Conservation (phyloP, 495 filamentous ascomycete species). For the Annulohypoxylon bovei region DNA sequence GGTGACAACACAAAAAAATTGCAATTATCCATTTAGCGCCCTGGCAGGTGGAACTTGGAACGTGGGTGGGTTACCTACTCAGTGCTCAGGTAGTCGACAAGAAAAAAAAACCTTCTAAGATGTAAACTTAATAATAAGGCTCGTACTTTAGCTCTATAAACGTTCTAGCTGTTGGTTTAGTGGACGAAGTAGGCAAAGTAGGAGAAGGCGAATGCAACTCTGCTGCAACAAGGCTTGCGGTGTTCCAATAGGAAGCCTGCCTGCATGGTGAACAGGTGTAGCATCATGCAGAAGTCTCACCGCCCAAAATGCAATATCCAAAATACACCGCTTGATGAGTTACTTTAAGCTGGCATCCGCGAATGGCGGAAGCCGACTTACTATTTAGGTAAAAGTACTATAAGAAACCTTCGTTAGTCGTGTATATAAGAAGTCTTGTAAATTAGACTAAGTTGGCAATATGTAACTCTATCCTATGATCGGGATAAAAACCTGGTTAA, state of each 20-base stretch:
- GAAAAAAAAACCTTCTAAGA: not conserved
- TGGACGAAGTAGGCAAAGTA: slow-evolving; percentile 10
- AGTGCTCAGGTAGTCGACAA: not conserved
- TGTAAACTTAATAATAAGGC: slow-evolving; percentile 24
- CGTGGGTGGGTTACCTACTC: slow-evolving; percentile 2
- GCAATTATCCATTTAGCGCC: slow-evolving; percentile 6
- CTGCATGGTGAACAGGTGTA: slow-evolving; percentile 40
- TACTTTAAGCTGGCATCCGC: slow-evolving; percentile 6
- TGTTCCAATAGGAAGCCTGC: slow-evolving; percentile 42
- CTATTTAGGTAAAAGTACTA: not conserved
- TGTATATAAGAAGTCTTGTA: slow-evolving; percentile 21
- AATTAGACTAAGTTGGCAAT: not conserved
- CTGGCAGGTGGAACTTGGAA: not conserved
- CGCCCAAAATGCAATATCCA: slow-evolving; percentile 32
- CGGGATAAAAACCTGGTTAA: not conserved
- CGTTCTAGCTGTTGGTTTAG: slow-evolving; percentile 16
- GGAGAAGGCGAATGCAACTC: slow-evolving; percentile 39
- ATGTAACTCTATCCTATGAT: slow-evolving; percentile 3
- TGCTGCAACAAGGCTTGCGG: slow-evolving; percentile 35
- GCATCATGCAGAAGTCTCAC: slow-evolving; percentile 44
- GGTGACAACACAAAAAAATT: slow-evolving; percentile 6
- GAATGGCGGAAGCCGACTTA: slow-evolving; percentile 10
- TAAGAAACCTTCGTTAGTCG: not conserved
- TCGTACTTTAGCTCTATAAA: slow-evolving; percentile 10
- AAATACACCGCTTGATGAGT: slow-evolving; percentile 34